These are phyloP conservation scores for Botrytis fragariae DNA, from an alignment of 2,329 filamentous ascomycete species.

Conservation along the genomic window DNA sequence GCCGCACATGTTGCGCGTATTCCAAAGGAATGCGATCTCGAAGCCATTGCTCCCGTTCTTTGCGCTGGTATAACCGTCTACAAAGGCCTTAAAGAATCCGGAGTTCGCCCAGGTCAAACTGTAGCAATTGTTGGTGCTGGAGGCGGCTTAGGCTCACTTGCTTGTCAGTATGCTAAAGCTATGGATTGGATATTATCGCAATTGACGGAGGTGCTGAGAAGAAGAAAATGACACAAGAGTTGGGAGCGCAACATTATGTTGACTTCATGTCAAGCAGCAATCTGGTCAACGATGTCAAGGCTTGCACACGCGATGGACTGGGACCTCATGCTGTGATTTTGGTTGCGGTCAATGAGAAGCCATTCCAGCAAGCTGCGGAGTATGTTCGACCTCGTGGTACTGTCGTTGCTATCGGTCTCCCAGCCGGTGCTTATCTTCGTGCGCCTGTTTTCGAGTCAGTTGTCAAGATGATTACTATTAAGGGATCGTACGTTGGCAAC, in stretches of 20 bases:
- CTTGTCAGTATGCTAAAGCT: conserved; percentile 83
- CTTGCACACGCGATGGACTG: conserved; percentile 72
- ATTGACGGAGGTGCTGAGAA: conserved; percentile 86
- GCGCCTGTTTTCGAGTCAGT: conserved; percentile 90
- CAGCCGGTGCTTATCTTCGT: conserved; percentile 72
- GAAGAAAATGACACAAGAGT: conserved; percentile 62
- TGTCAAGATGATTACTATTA: conserved; percentile 86
- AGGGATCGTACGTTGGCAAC: conserved; percentile 92
- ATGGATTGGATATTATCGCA: conserved; percentile 79
- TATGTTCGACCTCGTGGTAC: conserved; percentile 82
- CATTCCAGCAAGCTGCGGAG: conserved; percentile 88
- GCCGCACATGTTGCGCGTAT: conserved; percentile 81
- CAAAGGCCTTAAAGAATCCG: conserved; percentile 86
- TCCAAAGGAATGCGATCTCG: conserved; percentile 72
- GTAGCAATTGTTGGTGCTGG: conserved; percentile 85
- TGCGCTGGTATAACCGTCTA: conserved; percentile 88
- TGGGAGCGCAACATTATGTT: conserved; percentile 72
- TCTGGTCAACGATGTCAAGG: conserved; percentile 80
- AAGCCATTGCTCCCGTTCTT: conserved; percentile 74
- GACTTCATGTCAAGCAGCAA: conserved; percentile 78
- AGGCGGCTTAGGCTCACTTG: conserved; percentile 76
- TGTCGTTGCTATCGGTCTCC: conserved; percentile 87
- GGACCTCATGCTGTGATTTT: conserved; percentile 87
- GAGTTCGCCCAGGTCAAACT: conserved; percentile 68
- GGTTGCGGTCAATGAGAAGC: conserved; percentile 82